Conservation (phyloP, 2,329 filamentous ascomycete species). For the Venturia effusa region DNA sequence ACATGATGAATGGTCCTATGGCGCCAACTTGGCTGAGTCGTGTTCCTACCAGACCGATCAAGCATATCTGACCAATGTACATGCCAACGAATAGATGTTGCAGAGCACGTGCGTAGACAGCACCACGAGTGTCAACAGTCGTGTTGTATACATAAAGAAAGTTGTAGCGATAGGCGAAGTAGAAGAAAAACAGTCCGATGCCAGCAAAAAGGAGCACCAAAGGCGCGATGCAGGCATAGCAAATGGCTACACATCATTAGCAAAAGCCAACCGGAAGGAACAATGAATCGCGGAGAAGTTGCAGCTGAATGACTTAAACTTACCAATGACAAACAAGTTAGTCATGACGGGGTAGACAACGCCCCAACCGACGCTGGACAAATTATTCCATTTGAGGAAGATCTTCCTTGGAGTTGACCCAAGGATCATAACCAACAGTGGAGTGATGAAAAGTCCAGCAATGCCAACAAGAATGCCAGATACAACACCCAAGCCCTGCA, state of each 20-base stretch:
- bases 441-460: constrained; percentile 19
- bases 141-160: constrained; percentile 38
- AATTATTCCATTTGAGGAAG: constrained; percentile 32
- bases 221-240: constrained; percentile 38
- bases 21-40: constrained; percentile 20
- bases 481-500: constrained; percentile 24
- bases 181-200: constrained; percentile 33
- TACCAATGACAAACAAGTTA: constrained; percentile 30
- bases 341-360: constrained; percentile 37
- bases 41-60: constrained; percentile 37
- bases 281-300: too few species aligned
- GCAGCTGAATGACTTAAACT: neutral
- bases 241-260: constrained; percentile 23
- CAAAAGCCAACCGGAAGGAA: neutral
- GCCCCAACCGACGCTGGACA: constrained; percentile 34
- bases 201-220: constrained; percentile 36
- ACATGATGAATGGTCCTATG: constrained; percentile 31
- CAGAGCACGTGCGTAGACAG: constrained; percentile 34
- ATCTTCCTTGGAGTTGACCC: constrained; percentile 27
- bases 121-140: constrained; percentile 35
- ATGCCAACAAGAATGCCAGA: constrained; percentile 20
- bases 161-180: constrained; percentile 38
- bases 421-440: constrained; percentile 22
- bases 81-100: constrained; percentile 37
- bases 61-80: constrained; percentile 37